Evolutionary conservation across 352 stramenopile species (phyloP).

Genomic region (Globisporangium perplexum): DNA sequence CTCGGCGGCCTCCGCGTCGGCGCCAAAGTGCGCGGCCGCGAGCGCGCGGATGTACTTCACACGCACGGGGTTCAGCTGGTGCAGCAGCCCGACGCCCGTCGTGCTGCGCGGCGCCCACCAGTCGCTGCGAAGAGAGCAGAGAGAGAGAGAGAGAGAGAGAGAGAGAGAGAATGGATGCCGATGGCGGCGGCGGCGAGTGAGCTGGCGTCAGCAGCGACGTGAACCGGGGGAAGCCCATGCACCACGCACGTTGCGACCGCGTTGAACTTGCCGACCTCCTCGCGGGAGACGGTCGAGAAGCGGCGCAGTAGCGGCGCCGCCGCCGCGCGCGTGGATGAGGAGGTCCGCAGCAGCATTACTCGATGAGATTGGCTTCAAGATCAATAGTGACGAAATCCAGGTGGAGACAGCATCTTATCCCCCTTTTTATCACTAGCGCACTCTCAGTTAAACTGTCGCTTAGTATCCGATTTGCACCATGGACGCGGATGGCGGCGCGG

Average conservation of each 20-base stretch:
- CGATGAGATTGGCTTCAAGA: background rate
- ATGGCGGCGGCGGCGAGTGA: background rate
- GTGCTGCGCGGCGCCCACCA: constrained; percentile 78
- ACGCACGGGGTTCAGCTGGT: constrained; percentile 80
- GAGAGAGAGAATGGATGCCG: background rate
- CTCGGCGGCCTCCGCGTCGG: constrained; percentile 35
- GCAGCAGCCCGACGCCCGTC: constrained; percentile 67
- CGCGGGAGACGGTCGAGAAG: constrained; percentile 62
- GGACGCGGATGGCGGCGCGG: background rate
- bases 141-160: background rate
- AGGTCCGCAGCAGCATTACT: background rate
- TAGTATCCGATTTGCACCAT: background rate
- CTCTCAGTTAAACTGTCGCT: background rate
- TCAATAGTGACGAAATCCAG: background rate
- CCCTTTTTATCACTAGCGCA: background rate
- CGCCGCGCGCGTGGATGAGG: background rate
- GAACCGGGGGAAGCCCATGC: background rate
- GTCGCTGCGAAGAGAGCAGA: constrained; percentile 29
- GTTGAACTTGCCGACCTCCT: constrained; percentile 85
- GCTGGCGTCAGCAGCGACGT: background rate
- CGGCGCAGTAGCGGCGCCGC: background rate
- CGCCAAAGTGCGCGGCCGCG: constrained; percentile 58
- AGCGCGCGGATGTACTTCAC: constrained; percentile 81
- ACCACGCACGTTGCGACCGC: constrained; percentile 53
- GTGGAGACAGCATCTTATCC: background rate